Evolutionary conservation across 495 filamentous ascomycete genomes (phyloP), one percentile per base, ranked within the genome.

Genomic region (Hyaloscypha bicolor): DNA sequence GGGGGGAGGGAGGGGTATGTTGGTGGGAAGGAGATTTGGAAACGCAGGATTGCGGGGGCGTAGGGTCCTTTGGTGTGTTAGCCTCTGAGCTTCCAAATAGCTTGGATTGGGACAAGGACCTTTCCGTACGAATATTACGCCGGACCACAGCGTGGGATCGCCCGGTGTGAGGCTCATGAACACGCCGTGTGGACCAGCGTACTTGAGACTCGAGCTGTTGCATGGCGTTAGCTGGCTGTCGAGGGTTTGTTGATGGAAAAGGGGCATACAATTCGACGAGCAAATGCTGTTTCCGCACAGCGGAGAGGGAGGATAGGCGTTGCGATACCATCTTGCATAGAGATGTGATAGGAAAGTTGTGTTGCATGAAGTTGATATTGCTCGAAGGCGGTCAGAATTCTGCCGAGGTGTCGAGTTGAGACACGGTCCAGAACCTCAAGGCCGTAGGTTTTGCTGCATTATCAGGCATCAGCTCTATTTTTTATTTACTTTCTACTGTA

Each of bases 71-170:
- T 9, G 55, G 4, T 51, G 8, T 12, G 6, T 12, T 8, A 19
- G n/a, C 22, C 19, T 11, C 22, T 42, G 9, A 48, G 29, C n/a
- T 9, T 4, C 14, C 2, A 32, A 58, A n/a, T 51, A 32, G 60
- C 2, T 14, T 9, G 66, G 57, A 66, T 12, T 21, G 31, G 14
- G 32, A 19, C 31, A 70, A 37, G 59, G 75, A 91, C 94, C 94
- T 81, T 90, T 90, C 45, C 93, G 91, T 60, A 96, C 87, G 73
- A 97, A 97, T 6, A 97, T 79, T 9, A 96, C 88, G n/a, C 93
- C 93, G 62, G 85, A 88, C 94, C 94, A 98, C 33, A 91, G 80
- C 33, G 85, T 85, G 12, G 91, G 87, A 73, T 95, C 89, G 31
- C 90, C 90, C 0, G 91, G 90, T n/a, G 88, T 88, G 58, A 96